Evolutionary conservation across 768 basidiomycete species (phyloP).

Genomic region (Favolaschia claudopus): DNA sequence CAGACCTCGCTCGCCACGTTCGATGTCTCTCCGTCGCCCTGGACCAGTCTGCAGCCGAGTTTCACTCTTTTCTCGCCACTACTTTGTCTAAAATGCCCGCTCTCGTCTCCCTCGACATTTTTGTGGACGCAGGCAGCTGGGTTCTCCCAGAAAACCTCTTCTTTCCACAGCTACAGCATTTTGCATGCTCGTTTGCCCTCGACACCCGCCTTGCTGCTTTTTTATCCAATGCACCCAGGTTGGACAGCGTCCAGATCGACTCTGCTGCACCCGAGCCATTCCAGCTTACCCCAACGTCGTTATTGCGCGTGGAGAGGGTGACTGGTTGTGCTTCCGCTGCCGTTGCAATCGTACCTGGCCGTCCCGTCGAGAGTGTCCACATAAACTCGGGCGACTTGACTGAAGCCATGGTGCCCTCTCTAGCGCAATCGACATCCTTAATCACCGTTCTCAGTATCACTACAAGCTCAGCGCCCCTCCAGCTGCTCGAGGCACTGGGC

Average conservation of each 20-base stretch:
- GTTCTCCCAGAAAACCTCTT: slow-evolving; percentile 47
- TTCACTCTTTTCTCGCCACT: slow-evolving; percentile 55
- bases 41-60: slow-evolving; percentile 47
- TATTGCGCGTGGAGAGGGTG: slow-evolving; percentile 62
- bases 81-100: slow-evolving; percentile 70
- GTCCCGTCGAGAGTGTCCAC: slow-evolving; percentile 70
- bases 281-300: slow-evolving; percentile 44
- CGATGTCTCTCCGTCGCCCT: slow-evolving; percentile 66
- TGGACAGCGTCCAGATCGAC: slow-evolving; percentile 59
- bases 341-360: slow-evolving; percentile 63
- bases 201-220: slow-evolving; percentile 67
- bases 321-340: slow-evolving; percentile 67
- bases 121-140: slow-evolving; percentile 64
- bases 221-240: slow-evolving; percentile 59
- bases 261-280: slow-evolving; percentile 47
- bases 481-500: slow-evolving; percentile 64
- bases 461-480: slow-evolving; percentile 62
- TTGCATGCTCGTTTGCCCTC: slow-evolving; percentile 68
- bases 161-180: slow-evolving; percentile 59
- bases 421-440: slow-evolving; percentile 58
- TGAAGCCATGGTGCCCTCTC: slow-evolving; percentile 59
- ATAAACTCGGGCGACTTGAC: slow-evolving; percentile 67
- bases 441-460: slow-evolving; percentile 66
- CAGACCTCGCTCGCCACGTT: slow-evolving; percentile 67
- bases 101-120: slow-evolving; percentile 63